Evolutionary conservation across 192 early-diverging fungal species (phyloP).

Genomic region (Paraglomus brasilianum): DNA sequence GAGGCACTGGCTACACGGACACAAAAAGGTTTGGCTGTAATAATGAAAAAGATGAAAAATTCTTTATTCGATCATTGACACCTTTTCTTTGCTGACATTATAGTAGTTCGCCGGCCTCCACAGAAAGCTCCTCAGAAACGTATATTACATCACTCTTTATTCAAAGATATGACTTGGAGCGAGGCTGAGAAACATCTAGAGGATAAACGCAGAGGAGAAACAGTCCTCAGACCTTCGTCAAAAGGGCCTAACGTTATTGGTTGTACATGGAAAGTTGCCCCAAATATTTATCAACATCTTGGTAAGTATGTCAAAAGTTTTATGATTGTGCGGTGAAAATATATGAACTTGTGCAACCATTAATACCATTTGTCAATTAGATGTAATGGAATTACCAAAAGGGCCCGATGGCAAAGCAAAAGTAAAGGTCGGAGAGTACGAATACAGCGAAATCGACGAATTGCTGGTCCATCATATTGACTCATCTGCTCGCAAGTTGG

Average conservation of each 20-base stretch:
- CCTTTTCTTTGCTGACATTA: too few species aligned
- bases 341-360: not conserved
- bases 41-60: too few species aligned
- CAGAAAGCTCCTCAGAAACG: slow-evolving; percentile 46
- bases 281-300: slow-evolving; percentile 86
- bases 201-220: slow-evolving; percentile 64
- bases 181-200: slow-evolving; percentile 75
- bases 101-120: slow-evolving; percentile 12
- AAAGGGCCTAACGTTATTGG: slow-evolving; percentile 86
- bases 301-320: slow-evolving; percentile 40
- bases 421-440: slow-evolving; percentile 65
- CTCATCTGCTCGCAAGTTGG: slow-evolving; percentile 70
- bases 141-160: slow-evolving; percentile 82
- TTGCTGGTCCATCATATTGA: slow-evolving; percentile 88
- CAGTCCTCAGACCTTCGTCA: slow-evolving; percentile 89
- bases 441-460: slow-evolving; percentile 87
- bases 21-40: too few species aligned
- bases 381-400: slow-evolving; percentile 69
- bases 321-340: too few species aligned
- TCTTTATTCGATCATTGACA: too few species aligned
- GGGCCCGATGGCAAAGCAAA: slow-evolving; percentile 61
- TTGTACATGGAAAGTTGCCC: slow-evolving; percentile 91
- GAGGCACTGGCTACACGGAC: slow-evolving; percentile 35
- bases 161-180: slow-evolving; percentile 67
- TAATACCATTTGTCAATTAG: slow-evolving; percentile 40